A percentile compares a stretch with the other conserved stretches of the same genome.
phyloP scores from a whole-genome alignment of 1,284 basidiomycete species.

The Amylostereum areolatum region DNA sequence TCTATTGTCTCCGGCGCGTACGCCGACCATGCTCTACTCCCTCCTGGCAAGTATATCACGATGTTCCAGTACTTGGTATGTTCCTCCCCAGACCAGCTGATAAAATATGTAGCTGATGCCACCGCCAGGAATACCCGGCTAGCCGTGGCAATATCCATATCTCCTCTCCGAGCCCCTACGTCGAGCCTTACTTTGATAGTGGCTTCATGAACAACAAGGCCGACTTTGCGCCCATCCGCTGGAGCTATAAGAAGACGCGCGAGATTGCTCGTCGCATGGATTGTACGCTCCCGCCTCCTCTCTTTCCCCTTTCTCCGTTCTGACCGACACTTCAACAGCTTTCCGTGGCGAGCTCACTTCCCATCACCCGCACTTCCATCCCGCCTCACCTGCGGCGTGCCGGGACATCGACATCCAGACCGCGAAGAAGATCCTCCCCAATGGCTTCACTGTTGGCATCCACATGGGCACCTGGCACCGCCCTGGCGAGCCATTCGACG shows the following conservation, averaged over 20 bases:
- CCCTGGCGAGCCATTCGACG: conserved; percentile 49
- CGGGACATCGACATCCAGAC: conserved; percentile 65
- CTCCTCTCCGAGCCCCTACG: conserved; percentile 52
- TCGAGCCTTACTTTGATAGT: conserved; percentile 59
- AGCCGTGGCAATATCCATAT: conserved; percentile 49
- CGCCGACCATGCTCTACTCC: conserved; percentile 62
- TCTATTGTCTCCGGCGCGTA: conserved; percentile 65
- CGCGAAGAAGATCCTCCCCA: conserved; percentile 55
- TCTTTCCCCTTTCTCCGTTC: background rate
- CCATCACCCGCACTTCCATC: conserved; percentile 71
- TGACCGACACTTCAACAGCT: conserved; percentile 25
- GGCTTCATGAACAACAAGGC: conserved; percentile 76
- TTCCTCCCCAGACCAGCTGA: no score
- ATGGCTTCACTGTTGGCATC: conserved; percentile 61
- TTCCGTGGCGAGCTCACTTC: conserved; percentile 67
- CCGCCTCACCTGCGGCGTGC: conserved; percentile 51
- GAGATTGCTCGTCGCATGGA: conserved; percentile 71
- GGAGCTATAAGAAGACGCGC: conserved; percentile 72
- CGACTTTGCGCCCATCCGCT: conserved; percentile 69
- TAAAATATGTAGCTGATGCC: no score
- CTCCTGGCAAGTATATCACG: conserved; percentile 66
- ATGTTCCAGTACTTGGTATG: conserved; percentile 64
- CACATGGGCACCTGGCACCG: conserved; percentile 69
- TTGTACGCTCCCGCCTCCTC: conserved; percentile 28
- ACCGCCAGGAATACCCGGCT: conserved; percentile 15